These are phyloP conservation scores for Corymbia citriodora DNA, from an alignment of 441 rosid genomes.

Conservation along the genomic window DNA sequence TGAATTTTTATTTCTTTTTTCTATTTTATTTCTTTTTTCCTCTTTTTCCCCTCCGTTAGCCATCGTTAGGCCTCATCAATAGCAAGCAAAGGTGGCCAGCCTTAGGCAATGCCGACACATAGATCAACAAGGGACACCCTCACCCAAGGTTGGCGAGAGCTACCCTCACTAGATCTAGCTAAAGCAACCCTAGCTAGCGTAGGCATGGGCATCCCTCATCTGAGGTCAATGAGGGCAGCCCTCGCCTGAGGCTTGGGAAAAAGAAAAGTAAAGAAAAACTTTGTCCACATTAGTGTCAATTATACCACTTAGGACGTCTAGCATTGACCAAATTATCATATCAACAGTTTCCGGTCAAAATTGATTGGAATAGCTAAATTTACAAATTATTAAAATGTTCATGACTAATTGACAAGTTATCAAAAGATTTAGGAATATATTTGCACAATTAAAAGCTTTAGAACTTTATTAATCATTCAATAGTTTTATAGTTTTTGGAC, in stretches of 20 bases:
- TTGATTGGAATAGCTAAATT: background rate
- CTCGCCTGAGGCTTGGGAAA: background rate
- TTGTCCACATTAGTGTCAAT: accelerated
- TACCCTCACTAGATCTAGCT: too few species aligned
- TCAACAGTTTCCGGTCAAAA: background rate
- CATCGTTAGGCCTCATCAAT: too few species aligned
- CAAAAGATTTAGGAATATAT: accelerated
- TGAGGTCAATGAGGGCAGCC: too few species aligned
- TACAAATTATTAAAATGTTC: background rate
- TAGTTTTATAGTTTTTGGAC: background rate
- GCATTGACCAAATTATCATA: background rate
- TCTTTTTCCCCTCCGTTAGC: too few species aligned
- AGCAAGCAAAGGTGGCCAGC: too few species aligned
- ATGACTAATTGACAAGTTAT: accelerated
- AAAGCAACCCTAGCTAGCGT: too few species aligned
- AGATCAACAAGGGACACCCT: too few species aligned
- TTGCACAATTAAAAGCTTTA: accelerated
- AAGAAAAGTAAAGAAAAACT: background rate
- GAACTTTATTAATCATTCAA: accelerated
- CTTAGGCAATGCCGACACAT: too few species aligned
- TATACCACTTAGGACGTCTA: accelerated
- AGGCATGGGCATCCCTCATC: too few species aligned
- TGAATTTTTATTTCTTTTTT: too few species aligned
- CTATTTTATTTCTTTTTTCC: too few species aligned
- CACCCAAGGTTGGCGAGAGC: too few species aligned